Evolutionary conservation across 495 filamentous ascomycete species (phyloP).

Genomic region (Daldinia decipiens): DNA sequence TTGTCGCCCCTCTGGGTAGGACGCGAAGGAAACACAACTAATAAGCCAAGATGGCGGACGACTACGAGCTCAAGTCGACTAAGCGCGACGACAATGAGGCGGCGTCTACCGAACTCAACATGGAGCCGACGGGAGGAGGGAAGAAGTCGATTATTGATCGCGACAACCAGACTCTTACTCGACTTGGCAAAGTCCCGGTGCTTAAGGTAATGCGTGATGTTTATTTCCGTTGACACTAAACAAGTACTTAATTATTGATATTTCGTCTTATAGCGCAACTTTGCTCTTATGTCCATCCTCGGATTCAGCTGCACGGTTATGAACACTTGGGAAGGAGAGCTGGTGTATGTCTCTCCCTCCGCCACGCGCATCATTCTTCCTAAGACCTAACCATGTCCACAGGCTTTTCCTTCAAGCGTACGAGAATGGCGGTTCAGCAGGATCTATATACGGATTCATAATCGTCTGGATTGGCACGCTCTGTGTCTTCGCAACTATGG

Average conservation of each 20-base stretch:
- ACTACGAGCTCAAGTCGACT: conserved; percentile 2
- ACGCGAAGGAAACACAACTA: neutral
- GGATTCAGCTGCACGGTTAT: conserved; percentile 60
- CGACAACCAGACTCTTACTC: conserved; percentile 1
- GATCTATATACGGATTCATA: conserved; percentile 47
- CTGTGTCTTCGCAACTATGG: conserved; percentile 39
- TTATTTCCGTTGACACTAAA: neutral
- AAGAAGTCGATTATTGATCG: conserved; percentile 14
- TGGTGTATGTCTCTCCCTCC: conserved; percentile 38
- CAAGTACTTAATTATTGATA: too few relatives aligned
- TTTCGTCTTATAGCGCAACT: conserved; percentile 47
- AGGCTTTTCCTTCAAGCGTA: conserved; percentile 16
- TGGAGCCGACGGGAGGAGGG: conserved; percentile 3
- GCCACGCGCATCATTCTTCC: neutral
- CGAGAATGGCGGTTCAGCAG: conserved; percentile 46
- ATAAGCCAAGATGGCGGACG: conserved; percentile 3
- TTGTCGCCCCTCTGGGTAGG: conserved; percentile 1
- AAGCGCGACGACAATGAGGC: conserved; percentile 15
- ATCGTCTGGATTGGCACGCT: conserved; percentile 43
- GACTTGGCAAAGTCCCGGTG: conserved; percentile 3
- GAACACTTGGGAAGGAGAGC: conserved; percentile 56
- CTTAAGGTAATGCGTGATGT: conserved; percentile 6
- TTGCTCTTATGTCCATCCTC: conserved; percentile 56
- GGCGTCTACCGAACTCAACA: conserved; percentile 5
- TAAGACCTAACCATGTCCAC: neutral